A percentile compares a stretch with the other conserved stretches of the same genome.
These are phyloP conservation scores for Pythium monospermum DNA, from an alignment of 352 stramenopile genomes.

Conservation along the genomic window DNA sequence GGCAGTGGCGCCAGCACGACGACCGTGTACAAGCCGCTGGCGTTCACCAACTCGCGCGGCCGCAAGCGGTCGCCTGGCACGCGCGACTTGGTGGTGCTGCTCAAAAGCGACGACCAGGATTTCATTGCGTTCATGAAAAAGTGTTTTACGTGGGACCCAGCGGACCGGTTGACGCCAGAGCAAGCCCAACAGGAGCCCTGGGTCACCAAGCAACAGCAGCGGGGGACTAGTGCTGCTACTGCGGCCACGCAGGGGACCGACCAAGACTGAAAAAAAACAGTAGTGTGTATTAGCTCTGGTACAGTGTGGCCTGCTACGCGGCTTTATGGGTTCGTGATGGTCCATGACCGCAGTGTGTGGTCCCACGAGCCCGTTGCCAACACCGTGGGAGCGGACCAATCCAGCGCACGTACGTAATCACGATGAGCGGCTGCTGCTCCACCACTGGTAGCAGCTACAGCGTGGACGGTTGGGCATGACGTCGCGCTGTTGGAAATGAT, in stretches of 20 bases:
- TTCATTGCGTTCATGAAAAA: conserved; percentile 60
- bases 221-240: too few species aligned
- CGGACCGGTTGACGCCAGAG: conserved; percentile 47
- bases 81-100: conserved; percentile 27
- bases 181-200: conserved; percentile 59
- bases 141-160: conserved; percentile 68
- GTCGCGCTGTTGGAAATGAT: conserved; percentile 27
- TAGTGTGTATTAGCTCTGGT: conserved; percentile 1
- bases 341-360: conserved; percentile 49
- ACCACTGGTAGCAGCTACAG: conserved; percentile 12
- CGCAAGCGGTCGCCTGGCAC: conserved; percentile 37
- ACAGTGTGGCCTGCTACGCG: neutral
- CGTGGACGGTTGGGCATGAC: neutral
- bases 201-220: conserved; percentile 24
- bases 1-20: neutral
- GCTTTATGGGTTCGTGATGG: conserved; percentile 9
- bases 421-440: conserved; percentile 37
- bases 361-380: conserved; percentile 63
- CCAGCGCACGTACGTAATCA: conserved; percentile 73
- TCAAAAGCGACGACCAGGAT: conserved; percentile 41
- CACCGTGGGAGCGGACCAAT: conserved; percentile 34
- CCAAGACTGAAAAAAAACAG: conserved; percentile 1
- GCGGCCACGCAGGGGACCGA: neutral
- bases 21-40: conserved; percentile 30
- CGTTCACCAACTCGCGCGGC: conserved; percentile 60